Conservation (phyloP, 805 yeast genomes). For the Metschnikowia bowlesiae region DNA sequence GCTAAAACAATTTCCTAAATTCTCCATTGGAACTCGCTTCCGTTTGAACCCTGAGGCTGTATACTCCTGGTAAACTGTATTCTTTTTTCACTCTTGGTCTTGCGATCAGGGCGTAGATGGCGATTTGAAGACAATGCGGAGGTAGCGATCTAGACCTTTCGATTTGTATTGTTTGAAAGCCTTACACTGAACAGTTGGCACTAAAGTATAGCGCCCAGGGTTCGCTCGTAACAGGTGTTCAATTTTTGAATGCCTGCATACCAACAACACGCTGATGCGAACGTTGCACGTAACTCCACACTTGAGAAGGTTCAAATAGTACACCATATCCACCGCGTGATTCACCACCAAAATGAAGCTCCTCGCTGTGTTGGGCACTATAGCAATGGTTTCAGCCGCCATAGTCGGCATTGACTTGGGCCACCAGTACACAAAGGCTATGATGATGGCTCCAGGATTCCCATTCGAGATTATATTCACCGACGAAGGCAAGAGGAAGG, state of each 20-base stretch:
- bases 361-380: conserved; percentile 8
- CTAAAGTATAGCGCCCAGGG: no score
- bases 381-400: conserved; percentile 43
- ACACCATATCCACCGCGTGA: neutral
- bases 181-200: neutral
- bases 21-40: neutral
- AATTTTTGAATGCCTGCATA: neutral
- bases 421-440: conserved; percentile 80
- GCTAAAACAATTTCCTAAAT: neutral
- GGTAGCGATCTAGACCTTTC: neutral
- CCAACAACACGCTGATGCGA: neutral
- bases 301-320: neutral
- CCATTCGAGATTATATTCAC: conserved; percentile 85
- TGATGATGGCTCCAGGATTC: conserved; percentile 84
- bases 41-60: neutral
- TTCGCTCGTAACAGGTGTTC: conserved; percentile 4
- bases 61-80: neutral
- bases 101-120: neutral
- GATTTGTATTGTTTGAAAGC: neutral
- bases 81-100: neutral
- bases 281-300: conserved; percentile 1
- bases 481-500: conserved; percentile 89
- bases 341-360: conserved; percentile 11
- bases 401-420: conserved; percentile 89
- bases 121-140: neutral